A percentile compares a stretch with the other conserved stretches of the same genome.
These are phyloP conservation scores for Chalciporus pseudorubinellus DNA, from an alignment of 768 basidiomycete genomes.

Conservation along the genomic window DNA sequence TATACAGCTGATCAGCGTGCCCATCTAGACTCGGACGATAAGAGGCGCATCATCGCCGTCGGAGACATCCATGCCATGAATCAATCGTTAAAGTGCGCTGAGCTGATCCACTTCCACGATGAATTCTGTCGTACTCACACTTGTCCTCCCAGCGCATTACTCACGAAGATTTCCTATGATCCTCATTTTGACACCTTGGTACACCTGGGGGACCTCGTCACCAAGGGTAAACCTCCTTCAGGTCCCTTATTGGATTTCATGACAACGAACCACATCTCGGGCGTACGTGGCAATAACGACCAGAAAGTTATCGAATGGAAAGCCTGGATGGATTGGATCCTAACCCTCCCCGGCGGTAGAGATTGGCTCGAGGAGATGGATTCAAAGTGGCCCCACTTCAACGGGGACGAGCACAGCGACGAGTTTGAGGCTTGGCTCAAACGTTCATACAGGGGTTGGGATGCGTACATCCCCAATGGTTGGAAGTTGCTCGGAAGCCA, in stretches of 20 bases:
- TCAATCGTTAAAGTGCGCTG: slow-evolving; percentile 58
- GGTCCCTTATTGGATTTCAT: slow-evolving; percentile 64
- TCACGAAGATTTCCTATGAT: slow-evolving; percentile 60
- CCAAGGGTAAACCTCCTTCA: slow-evolving; percentile 63
- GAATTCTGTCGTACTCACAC: slow-evolving; percentile 2
- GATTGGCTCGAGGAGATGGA: slow-evolving; percentile 59
- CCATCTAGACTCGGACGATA: slow-evolving; percentile 44
- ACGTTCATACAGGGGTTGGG: slow-evolving; percentile 40
- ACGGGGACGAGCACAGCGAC: slow-evolving; percentile 24
- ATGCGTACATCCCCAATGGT: slow-evolving; percentile 53
- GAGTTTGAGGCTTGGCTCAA: slow-evolving; percentile 40
- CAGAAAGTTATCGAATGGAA: slow-evolving; percentile 90
- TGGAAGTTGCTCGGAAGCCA: slow-evolving; percentile 80
- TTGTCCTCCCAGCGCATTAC: slow-evolving; percentile 48
- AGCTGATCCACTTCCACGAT: background rate
- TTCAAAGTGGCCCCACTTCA: slow-evolving; percentile 37
- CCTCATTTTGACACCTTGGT: slow-evolving; percentile 64
- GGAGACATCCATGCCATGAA: slow-evolving; percentile 91
- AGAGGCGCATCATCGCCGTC: slow-evolving; percentile 65
- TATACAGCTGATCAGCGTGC: background rate
- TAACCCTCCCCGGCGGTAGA: slow-evolving; percentile 36
- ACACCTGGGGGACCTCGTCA: slow-evolving; percentile 79
- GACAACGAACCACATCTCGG: slow-evolving; percentile 58
- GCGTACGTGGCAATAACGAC: slow-evolving; percentile 94
- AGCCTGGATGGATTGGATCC: slow-evolving; percentile 81